A percentile compares a stretch with the other conserved stretches of the same genome.
Conservation (phyloP, 352 stramenopile species). For the Pythium folliculosum region DNA sequence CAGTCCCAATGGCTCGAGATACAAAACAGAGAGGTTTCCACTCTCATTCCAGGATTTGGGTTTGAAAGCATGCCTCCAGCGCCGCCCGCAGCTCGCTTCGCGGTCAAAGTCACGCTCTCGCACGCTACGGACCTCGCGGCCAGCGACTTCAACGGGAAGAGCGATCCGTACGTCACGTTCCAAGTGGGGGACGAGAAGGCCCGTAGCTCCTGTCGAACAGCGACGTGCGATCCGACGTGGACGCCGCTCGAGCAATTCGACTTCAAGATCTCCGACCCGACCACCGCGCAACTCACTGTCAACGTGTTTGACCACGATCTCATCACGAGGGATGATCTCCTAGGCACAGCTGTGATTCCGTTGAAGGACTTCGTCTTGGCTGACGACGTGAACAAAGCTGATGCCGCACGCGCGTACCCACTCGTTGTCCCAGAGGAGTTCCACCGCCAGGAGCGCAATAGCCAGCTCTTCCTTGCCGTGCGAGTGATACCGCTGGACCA, state of each 20-base stretch:
- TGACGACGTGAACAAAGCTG: constrained; percentile 1
- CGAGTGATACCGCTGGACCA: constrained; percentile 24
- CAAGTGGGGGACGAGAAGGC: constrained; percentile 24
- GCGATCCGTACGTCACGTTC: constrained; percentile 41
- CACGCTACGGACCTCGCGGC: constrained; percentile 33
- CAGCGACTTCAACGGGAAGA: constrained; percentile 36
- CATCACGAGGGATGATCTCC: constrained; percentile 29
- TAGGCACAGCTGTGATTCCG: constrained; percentile 31
- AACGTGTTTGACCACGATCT: constrained; percentile 39
- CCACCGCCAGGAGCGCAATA: constrained; percentile 6
- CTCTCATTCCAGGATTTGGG: background rate
- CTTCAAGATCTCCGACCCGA: constrained; percentile 34
- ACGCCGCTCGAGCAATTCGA: constrained; percentile 36
- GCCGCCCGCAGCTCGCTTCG: constrained; percentile 2
- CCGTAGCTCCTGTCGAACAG: constrained; percentile 28
- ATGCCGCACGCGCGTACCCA: constrained; percentile 7
- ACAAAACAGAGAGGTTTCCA: background rate
- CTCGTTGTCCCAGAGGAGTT: constrained; percentile 26
- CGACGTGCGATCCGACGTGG: constrained; percentile 37
- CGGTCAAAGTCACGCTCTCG: constrained; percentile 33
- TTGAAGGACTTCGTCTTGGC: constrained; percentile 22
- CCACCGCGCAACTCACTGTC: constrained; percentile 17
- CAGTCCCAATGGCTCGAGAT: no score
- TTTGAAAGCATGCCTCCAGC: background rate
- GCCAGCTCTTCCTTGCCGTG: constrained; percentile 30